Base-by-base conservation (phyloP, 345 rosid species). In the Eucalyptus decipiens region DNA sequence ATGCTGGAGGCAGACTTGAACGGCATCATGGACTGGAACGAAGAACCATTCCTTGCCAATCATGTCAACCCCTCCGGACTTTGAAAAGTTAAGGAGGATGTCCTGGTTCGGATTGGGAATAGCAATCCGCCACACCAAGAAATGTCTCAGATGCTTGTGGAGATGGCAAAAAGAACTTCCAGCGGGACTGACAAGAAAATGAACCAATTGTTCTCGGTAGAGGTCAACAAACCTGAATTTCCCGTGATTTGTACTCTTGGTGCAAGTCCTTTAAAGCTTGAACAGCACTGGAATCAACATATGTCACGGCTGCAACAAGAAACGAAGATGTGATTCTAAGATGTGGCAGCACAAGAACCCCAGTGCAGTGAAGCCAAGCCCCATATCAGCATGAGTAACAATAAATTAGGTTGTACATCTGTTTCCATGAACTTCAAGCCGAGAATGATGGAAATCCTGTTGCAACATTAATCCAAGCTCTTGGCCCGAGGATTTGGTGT, bases 1-100 rank as follows among this genome's bases (percentile, higher is more conserved):
- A 67, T 92, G 95, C 58, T 92, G 97, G 62, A 98, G 99, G 93
- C 99, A 97, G 58, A 98, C 98, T 91, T 96, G 99, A 47, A 98
- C 99, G 2, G 99, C 99, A 87, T 98, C 99, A 19, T 98, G 99
- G 28, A 97, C 97, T 88, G 99, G 93, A 80, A 98, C 99, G 80
- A 95, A 98, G 95, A 90, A 95, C 98, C 99, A 96, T 80, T 98
- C 98, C 89, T 98, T 97, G 10, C 99, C 99, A 48, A 98, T 94
- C 52, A 94, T 94, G 48, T 96, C 97, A 23, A 97, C 95, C 34
- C 95, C 88, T 65, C 97, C 98, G 60, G 99, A 91, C 91, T 93
- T 98, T 76, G 98, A 92, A 89, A 98, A 90, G 48, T 96, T 97
- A 90, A 96, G 91, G 28, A 97, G 95, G 86, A 97, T 98, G 42